Evolutionary conservation across 345 rosid genomes (phyloP).

Genomic region (Salix dunnii): DNA sequence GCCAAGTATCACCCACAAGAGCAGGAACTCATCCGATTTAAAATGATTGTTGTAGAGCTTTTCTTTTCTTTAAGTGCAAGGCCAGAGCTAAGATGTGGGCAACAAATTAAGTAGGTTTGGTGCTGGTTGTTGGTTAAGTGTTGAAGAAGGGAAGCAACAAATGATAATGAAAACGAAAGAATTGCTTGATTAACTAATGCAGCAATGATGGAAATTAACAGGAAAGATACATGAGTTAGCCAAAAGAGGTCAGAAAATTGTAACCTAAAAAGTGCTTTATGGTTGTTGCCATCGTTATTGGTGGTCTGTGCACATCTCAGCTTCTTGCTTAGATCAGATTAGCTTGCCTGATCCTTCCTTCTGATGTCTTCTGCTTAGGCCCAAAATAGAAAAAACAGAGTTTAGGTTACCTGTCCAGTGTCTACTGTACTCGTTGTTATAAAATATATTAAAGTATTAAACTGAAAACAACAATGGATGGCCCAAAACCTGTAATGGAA

Average conservation of each 20-base stretch:
- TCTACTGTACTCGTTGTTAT: no score
- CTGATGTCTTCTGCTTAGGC: background rate
- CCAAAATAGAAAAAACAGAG: background rate
- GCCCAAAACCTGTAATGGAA: no score
- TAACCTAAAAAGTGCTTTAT: background rate
- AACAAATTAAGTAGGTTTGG: slow-evolving; percentile 33
- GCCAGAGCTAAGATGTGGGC: slow-evolving; percentile 24
- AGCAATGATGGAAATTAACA: slow-evolving; percentile 2
- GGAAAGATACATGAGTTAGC: background rate
- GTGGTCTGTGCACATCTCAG: slow-evolving; percentile 7
- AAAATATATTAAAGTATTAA: no score
- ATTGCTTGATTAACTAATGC: slow-evolving; percentile 26
- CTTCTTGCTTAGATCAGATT: slow-evolving; percentile 11
- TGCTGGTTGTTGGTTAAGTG: slow-evolving; percentile 44
- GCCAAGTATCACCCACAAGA: slow-evolving; percentile 25
- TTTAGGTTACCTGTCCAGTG: no score
- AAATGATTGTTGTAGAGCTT: slow-evolving; percentile 31
- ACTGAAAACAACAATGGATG: no score
- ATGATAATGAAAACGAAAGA: slow-evolving; percentile 14
- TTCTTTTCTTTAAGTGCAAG: slow-evolving; percentile 46
- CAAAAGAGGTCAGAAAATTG: slow-evolving; percentile 8
- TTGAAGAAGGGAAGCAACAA: slow-evolving; percentile 32
- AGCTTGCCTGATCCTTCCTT: slow-evolving; percentile 10
- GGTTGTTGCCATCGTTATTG: slow-evolving; percentile 7
- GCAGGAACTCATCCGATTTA: slow-evolving; percentile 12